Percentiles rank a stretch among this genome's conserved stretches.
These are phyloP conservation scores for Drosera capensis DNA, from an alignment of 148 eudicot genomes.

Conservation along the genomic window DNA sequence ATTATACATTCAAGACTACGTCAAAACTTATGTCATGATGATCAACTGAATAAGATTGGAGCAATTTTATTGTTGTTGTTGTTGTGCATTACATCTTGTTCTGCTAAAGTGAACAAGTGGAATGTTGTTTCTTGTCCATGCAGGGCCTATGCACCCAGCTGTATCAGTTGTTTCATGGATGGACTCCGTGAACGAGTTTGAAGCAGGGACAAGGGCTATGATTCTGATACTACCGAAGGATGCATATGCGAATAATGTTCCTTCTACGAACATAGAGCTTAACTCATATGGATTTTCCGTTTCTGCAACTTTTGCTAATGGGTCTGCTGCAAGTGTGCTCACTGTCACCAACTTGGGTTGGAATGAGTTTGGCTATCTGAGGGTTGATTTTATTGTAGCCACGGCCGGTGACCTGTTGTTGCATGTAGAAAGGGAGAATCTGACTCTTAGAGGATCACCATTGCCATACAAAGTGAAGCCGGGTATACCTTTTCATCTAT, in stretches of 20 bases:
- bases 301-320: slow-evolving; percentile 35
- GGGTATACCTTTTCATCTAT: too few species aligned
- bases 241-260: slow-evolving; percentile 75
- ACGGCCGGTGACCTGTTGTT: slow-evolving; percentile 63
- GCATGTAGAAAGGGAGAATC: slow-evolving; percentile 33
- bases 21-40: too few species aligned
- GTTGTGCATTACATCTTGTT: neutral
- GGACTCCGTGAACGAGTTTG: slow-evolving; percentile 44
- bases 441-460: slow-evolving; percentile 56
- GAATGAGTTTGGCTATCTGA: slow-evolving; percentile 37
- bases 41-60: too few species aligned
- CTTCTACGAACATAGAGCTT: slow-evolving; percentile 29
- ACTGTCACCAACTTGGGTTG: slow-evolving; percentile 41
- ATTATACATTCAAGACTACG: too few species aligned
- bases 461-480: slow-evolving; percentile 64
- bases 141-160: slow-evolving; percentile 66
- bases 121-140: slow-evolving; percentile 6
- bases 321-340: slow-evolving; percentile 29
- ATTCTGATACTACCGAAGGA: slow-evolving; percentile 65
- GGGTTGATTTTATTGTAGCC: slow-evolving; percentile 46
- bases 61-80: too few species aligned
- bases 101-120: neutral
- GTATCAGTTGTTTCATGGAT: slow-evolving; percentile 61
- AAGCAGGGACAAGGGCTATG: slow-evolving; percentile 52
- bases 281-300: slow-evolving; percentile 23